Conservation (phyloP, 495 filamentous ascomycete species). For the Collariella sp. region DNA sequence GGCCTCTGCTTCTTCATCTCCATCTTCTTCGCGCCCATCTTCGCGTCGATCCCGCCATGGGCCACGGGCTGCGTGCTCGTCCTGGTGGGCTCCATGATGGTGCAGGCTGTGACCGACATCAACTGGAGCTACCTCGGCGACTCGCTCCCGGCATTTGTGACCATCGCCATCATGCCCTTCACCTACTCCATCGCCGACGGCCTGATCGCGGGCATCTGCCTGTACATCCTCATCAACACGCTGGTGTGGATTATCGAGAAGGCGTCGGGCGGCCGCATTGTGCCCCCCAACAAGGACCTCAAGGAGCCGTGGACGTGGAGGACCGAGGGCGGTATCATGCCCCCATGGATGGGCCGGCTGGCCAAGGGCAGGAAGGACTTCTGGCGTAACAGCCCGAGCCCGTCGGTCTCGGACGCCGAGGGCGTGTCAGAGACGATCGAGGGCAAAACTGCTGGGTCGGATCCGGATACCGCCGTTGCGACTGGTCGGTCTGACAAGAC, state of each 20-base stretch:
- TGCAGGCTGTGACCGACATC: conserved; percentile 62
- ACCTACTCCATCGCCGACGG: conserved; percentile 74
- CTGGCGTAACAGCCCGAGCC: conserved; percentile 12
- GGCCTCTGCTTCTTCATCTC: conserved; percentile 78
- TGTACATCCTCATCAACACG: conserved; percentile 62
- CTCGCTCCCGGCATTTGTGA: conserved; percentile 70
- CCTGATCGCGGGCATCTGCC: conserved; percentile 64
- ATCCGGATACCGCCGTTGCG: not conserved
- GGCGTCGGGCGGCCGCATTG: conserved; percentile 55
- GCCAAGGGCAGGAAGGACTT: conserved; percentile 48
- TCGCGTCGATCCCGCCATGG: conserved; percentile 77
- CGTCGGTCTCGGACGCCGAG: conserved; percentile 11
- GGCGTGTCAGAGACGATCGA: conserved; percentile 13
- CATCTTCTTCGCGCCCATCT: conserved; percentile 80
- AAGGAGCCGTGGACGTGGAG: conserved; percentile 68
- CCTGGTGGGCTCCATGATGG: conserved; percentile 76
- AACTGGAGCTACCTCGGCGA: conserved; percentile 78
- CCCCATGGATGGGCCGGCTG: conserved; percentile 57
- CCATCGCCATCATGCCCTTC: conserved; percentile 78
- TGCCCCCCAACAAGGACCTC: conserved; percentile 60
- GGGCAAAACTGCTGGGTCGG: conserved; percentile 3
- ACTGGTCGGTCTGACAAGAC: conserved; percentile 3
- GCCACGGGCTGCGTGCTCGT: conserved; percentile 76
- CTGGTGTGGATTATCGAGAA: conserved; percentile 56
- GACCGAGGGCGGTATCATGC: conserved; percentile 58